These are phyloP conservation scores for Fabrea salina DNA, from an alignment of 169 alveolate species.

Conservation along the genomic window DNA sequence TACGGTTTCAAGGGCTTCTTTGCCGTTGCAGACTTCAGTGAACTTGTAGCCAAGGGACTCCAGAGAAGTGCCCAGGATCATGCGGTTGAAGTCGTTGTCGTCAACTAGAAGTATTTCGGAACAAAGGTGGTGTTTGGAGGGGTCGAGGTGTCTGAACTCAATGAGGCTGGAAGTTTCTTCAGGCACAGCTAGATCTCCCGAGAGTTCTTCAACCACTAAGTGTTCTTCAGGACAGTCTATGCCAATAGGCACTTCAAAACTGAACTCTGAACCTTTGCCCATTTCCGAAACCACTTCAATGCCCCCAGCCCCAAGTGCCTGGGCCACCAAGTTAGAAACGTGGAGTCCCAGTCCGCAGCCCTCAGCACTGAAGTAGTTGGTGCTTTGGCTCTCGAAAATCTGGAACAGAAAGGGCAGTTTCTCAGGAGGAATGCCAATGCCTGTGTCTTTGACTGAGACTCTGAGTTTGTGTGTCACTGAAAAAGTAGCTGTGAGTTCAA, in stretches of 20 bases:
- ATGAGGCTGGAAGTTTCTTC: too few relatives aligned
- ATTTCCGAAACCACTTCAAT: not conserved
- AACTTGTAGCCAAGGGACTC: not conserved
- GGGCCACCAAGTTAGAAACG: not conserved
- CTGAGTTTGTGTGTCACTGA: not conserved
- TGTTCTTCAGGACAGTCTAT: not conserved
- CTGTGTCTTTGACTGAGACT: conserved; percentile 28
- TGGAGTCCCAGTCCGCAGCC: too few relatives aligned
- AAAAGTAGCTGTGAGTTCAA: not conserved
- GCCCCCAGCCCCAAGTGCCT: not conserved
- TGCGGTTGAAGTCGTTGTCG: not conserved
- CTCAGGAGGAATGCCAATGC: not conserved
- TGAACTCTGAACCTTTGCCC: not conserved
- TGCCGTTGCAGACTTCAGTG: not conserved
- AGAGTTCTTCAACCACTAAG: too few relatives aligned
- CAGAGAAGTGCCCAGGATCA: not conserved
- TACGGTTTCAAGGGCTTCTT: not conserved
- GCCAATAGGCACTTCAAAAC: not conserved
- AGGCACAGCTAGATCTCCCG: too few relatives aligned
- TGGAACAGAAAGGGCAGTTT: not conserved
- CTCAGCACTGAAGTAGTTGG: not conserved
- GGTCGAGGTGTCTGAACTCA: too few relatives aligned
- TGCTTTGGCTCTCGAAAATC: not conserved
- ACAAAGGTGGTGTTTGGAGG: too few relatives aligned
- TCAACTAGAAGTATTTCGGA: too few relatives aligned